Evolutionary conservation across 2,329 filamentous ascomycete genomes (phyloP).

Genomic region (Penicillium fuscoglaucum): DNA sequence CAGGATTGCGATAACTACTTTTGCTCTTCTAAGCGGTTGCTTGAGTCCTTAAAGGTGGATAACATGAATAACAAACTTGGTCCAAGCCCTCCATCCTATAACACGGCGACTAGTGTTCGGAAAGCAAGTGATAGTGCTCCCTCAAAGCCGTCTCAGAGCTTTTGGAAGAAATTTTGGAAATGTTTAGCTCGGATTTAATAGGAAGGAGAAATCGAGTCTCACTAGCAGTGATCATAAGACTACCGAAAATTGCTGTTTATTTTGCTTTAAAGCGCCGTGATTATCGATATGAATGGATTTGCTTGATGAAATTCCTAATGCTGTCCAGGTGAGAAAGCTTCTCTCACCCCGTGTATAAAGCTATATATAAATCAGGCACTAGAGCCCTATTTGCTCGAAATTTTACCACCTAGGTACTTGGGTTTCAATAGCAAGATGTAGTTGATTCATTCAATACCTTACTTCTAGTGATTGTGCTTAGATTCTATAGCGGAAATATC

Average conservation of each 20-base stretch:
- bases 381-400: not conserved
- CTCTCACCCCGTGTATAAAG: not conserved
- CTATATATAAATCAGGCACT: not conserved
- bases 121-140: conserved; percentile 3
- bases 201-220: not conserved
- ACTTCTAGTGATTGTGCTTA: conserved; percentile 5
- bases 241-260: not conserved
- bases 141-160: not conserved
- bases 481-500: conserved; percentile 1
- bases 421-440: conserved; percentile 1
- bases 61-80: conserved; percentile 3
- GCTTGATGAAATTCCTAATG: not conserved
- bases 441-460: conserved; percentile 1
- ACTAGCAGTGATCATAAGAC: not conserved
- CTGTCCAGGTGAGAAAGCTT: not conserved
- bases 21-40: not conserved
- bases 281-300: not conserved
- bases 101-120: not conserved
- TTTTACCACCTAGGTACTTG: conserved; percentile 1
- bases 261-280: not conserved
- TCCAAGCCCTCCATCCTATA: conserved; percentile 1
- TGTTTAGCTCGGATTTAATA: not conserved
- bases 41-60: conserved; percentile 3
- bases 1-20: not conserved
- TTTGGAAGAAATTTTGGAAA: conserved; percentile 5